Base-by-base conservation (phyloP, 768 basidiomycete species). In the Leccinellum luteum region DNA sequence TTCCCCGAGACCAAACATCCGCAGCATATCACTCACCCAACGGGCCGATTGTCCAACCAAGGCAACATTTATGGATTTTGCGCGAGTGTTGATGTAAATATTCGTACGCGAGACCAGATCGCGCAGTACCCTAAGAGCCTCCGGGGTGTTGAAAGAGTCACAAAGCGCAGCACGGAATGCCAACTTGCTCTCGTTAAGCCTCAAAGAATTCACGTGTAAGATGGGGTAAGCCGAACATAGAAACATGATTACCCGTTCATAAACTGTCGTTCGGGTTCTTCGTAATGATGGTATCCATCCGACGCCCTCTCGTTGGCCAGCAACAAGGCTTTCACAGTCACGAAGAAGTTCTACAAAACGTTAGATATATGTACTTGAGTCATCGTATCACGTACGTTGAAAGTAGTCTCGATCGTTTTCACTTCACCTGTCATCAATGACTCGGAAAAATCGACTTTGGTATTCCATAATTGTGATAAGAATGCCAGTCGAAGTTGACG, bases 101-200 rank as follows among this genome's bases (percentile, higher is more conserved):
- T 98, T 98, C 7, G 90, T 85, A 48, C 83, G 81, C 4, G 90
- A 90, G 48, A 98, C 85, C 35, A 98, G 78, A 58, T 94, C 89
- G 13, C 89, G 81, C 17, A 98, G 74, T 55, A 85, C 76, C 64
- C 83, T 81, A 23, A 98, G 73, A 0, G 94, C 95, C 17, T 76
- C 80, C 3, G 94, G 93, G 0, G 97, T 98, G 71, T 98, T 95
- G 81, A 98, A 97, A 0, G 95, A 98, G 72, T 99, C 96, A 74
- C 90, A 95, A 48, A 99, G 85, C 0, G 94, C 91, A 13, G 76
- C 79, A 53, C 92, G 86, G 81, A 99, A 96, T 8, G 82, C 79
- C 43, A 80, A 64, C 70, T 95, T 95, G 48, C 86, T 84, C 53
- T 84, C 76, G 62, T 89, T 80, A 34, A 95, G 78, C 64, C 94